Percentiles rank a stretch among this genome's conserved stretches.
phyloP scores from a whole-genome alignment of 192 early-diverging fungal genomes.

The Backusella macrospora region DNA sequence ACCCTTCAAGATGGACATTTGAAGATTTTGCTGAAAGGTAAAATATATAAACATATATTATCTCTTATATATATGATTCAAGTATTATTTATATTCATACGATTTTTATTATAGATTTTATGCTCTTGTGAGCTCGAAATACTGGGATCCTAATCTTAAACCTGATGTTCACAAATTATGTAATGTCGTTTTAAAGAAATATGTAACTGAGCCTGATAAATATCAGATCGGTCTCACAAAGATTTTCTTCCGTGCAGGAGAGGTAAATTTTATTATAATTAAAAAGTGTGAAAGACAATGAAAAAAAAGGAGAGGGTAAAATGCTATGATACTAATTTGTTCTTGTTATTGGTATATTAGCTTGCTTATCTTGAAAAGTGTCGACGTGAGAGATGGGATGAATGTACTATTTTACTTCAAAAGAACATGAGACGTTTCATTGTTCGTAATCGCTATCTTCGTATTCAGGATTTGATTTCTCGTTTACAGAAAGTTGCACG shows the following conservation, averaged over 20 bases:
- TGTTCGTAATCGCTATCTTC: conserved; percentile 60
- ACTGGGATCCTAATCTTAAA: conserved; percentile 48
- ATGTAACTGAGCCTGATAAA: conserved; percentile 80
- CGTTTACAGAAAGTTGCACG: conserved; percentile 69
- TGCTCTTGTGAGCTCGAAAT: conserved; percentile 55
- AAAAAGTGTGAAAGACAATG: background rate
- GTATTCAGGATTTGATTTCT: conserved; percentile 58
- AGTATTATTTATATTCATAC: background rate
- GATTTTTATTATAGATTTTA: conserved; percentile 36
- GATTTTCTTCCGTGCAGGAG: conserved; percentile 98
- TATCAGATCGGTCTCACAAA: conserved; percentile 96
- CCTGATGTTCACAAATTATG: conserved; percentile 62
- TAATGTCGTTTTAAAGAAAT: conserved; percentile 57
- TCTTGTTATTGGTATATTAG: conserved; percentile 25
- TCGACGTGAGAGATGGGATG: conserved; percentile 81
- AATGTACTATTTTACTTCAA: conserved; percentile 88
- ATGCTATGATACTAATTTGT: background rate
- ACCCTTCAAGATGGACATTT: conserved; percentile 88
- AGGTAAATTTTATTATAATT: conserved; percentile 36
- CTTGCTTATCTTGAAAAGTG: conserved; percentile 87
- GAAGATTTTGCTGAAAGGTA: conserved; percentile 90
- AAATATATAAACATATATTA: background rate
- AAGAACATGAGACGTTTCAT: conserved; percentile 81
- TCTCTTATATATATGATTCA: background rate
- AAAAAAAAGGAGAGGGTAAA: background rate